Conservation (phyloP, 768 basidiomycete genomes). For the Boletus reticulatus region DNA sequence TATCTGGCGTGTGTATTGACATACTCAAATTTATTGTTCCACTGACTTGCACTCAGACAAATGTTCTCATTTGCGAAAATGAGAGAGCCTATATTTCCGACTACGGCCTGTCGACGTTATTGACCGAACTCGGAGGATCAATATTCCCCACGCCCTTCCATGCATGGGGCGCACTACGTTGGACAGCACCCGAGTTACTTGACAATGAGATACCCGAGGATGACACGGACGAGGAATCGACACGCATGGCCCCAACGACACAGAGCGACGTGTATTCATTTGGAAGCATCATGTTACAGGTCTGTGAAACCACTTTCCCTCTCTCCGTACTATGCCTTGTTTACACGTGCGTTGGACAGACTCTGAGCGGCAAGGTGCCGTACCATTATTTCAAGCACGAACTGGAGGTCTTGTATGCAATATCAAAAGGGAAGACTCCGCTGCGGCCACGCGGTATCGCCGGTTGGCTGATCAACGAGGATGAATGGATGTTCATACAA, state of each 20-base stretch:
- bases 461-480: background rate
- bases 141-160: slow-evolving; percentile 14
- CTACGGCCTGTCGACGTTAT: slow-evolving; percentile 36
- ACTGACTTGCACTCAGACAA: slow-evolving; percentile 30
- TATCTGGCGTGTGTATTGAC: slow-evolving; percentile 13
- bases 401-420: slow-evolving; percentile 5
- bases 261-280: slow-evolving; percentile 17
- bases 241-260: background rate
- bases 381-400: slow-evolving; percentile 13
- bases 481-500: slow-evolving; percentile 13
- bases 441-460: background rate
- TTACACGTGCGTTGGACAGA: background rate
- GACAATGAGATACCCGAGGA: background rate
- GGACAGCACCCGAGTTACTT: slow-evolving; percentile 18
- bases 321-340: no score
- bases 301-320: background rate
- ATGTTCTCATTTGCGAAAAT: slow-evolving; percentile 38
- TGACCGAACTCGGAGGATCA: slow-evolving; percentile 1
- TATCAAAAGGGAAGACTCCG: slow-evolving; percentile 3
- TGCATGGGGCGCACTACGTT: slow-evolving; percentile 10
- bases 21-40: background rate
- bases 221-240: background rate
- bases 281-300: slow-evolving; percentile 20
- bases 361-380: slow-evolving; percentile 13
- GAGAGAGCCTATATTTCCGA: slow-evolving; percentile 41